Conservation (phyloP, 805 yeast species). For the Ogataea pini region DNA sequence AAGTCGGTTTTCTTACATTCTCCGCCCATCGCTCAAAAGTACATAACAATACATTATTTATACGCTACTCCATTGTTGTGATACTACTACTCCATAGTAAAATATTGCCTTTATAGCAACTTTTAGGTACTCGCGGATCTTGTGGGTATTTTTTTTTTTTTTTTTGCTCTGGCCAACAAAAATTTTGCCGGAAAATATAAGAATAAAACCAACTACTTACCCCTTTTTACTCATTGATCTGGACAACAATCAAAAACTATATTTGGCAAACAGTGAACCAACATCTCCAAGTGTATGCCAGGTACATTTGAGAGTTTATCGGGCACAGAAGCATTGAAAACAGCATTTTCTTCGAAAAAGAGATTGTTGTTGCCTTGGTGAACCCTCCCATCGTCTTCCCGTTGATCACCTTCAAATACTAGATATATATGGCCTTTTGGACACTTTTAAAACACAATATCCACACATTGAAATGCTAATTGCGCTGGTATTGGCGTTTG, state of each 20-base stretch:
- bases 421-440: background rate
- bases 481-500: constrained; percentile 21
- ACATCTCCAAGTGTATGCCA: background rate
- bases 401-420: background rate
- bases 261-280: background rate
- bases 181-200: background rate
- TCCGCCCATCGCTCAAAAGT: background rate
- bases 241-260: background rate
- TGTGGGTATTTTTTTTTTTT: background rate
- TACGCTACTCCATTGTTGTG: background rate
- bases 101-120: no score
- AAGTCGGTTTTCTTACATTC: background rate
- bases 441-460: background rate
- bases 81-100: no score
- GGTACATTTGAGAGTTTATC: background rate
- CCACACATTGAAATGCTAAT: constrained; percentile 19
- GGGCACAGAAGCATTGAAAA: background rate
- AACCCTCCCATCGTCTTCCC: background rate
- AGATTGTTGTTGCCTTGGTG: background rate
- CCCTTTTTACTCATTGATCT: background rate
- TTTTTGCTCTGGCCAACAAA: background rate
- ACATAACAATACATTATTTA: background rate
- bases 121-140: background rate
- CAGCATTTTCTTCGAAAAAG: background rate
- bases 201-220: background rate